Conservation (phyloP, 75 land plant species). For the Pinus tabuliformis region DNA sequence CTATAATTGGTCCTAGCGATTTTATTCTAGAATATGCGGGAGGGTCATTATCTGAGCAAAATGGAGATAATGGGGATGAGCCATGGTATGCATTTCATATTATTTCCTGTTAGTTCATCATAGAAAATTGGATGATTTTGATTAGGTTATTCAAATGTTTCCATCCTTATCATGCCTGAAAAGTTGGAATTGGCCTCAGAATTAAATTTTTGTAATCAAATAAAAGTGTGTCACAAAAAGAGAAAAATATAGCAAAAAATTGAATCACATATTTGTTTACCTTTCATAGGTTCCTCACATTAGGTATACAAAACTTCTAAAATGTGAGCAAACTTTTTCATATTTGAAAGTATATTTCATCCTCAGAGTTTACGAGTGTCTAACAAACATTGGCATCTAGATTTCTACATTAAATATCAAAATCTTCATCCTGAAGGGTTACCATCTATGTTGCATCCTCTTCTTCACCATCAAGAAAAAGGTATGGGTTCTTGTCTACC, state of each 20-base stretch:
- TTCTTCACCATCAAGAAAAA: constrained; percentile 58
- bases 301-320: too few relatives aligned
- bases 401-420: constrained; percentile 27
- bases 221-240: too few relatives aligned
- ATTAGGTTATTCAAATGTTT: neutral
- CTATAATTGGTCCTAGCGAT: constrained; percentile 70
- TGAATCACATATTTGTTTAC: too few relatives aligned
- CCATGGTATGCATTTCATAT: neutral
- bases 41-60: neutral
- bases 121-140: neutral
- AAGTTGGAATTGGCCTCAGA: neutral
- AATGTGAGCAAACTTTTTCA: too few relatives aligned
- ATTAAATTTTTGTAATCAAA: too few relatives aligned
- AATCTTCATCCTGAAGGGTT: constrained; percentile 56
- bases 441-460: constrained; percentile 56
- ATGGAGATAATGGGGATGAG: neutral
- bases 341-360: too few relatives aligned
- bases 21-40: constrained; percentile 35
- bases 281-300: too few relatives aligned
- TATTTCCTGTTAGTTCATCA: neutral
- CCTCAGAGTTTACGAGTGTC: too few relatives aligned
- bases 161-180: neutral
- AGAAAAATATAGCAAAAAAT: too few relatives aligned
- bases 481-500: constrained; percentile 58
- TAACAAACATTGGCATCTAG: too few relatives aligned